Conservation (phyloP, 1,139 yeast species). For the Pichia sp. region DNA sequence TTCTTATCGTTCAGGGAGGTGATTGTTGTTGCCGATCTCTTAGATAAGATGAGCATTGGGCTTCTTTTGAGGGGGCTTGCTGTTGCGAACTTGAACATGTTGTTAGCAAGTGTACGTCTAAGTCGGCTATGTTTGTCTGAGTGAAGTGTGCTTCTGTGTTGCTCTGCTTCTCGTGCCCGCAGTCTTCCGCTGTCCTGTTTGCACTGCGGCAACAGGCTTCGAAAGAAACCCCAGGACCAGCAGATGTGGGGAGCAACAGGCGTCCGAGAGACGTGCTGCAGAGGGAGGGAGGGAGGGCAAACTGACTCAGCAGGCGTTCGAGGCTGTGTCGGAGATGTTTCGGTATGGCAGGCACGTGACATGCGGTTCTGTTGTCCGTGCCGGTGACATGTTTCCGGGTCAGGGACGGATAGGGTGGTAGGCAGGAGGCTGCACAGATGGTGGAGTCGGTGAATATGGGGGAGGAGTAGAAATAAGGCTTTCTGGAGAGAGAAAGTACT, state of each 20-base stretch:
- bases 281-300: not conserved
- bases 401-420: not conserved
- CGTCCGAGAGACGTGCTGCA: not conserved
- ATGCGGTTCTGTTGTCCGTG: not conserved
- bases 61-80: not conserved
- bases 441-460: not conserved
- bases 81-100: not conserved
- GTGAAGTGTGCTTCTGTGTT: not conserved
- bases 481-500: too few relatives aligned
- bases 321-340: not conserved
- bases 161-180: not conserved
- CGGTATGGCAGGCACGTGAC: not conserved
- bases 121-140: not conserved
- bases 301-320: not conserved
- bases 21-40: constrained; percentile 26
- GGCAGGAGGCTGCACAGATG: not conserved
- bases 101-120: not conserved
- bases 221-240: not conserved
- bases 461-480: not conserved
- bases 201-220: not conserved
- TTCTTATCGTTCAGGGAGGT: constrained; percentile 27
- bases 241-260: not conserved
- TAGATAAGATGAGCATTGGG: constrained; percentile 5
- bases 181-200: too few relatives aligned
- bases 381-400: not conserved